Base-by-base conservation (phyloP, 2,329 filamentous ascomycete species). In the Aureobasidium sp. region DNA sequence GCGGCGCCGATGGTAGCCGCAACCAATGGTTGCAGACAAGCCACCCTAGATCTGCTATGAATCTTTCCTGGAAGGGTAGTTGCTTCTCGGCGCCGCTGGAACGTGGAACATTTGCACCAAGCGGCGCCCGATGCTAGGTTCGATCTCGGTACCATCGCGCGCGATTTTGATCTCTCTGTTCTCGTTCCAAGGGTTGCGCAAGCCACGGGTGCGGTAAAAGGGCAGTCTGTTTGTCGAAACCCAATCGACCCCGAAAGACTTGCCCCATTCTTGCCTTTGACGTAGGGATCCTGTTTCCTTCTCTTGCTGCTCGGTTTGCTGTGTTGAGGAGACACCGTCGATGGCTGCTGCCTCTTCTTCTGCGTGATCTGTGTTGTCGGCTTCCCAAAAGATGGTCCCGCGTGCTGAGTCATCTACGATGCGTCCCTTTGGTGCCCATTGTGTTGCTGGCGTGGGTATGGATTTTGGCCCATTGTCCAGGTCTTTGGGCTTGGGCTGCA, bases 371-470 rank as follows among this genome's bases (percentile, higher is more conserved):
- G 84, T 83, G 36, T 79, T 74, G 54, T 93, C 87, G 7, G 87
- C 87, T 73, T 97, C 93, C 93, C 93, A 97, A 69, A 97, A 97
- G 44, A 97, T 96, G 0, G 92, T 97, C 0, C 93, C 93, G n/a
- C 93, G 83, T 0, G 90, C 88, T 4, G 90, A 92, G 71, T 97
- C 93, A 69, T 96, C 91, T 50, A 97, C 93, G 63, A 97, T 95
- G 60, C 86, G 86, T 29, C 93, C 93, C 69, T 83, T 87, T 0
- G 92, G 92, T 3, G 89, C 88, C 57, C 82, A 87, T 52, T 89
- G 86, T 0, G 88, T 95, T 21, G 90, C 86, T 62, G 88, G 84
- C 27, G 91, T 96, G 0, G 86, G 81, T 11, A 91, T 95, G 6
- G 90, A 89, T 69, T 90, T 88, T 3, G 91, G 87, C 5, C 90